Base-by-base conservation (phyloP, 1,139 yeast genomes). In the Nematodospora anomalae region DNA sequence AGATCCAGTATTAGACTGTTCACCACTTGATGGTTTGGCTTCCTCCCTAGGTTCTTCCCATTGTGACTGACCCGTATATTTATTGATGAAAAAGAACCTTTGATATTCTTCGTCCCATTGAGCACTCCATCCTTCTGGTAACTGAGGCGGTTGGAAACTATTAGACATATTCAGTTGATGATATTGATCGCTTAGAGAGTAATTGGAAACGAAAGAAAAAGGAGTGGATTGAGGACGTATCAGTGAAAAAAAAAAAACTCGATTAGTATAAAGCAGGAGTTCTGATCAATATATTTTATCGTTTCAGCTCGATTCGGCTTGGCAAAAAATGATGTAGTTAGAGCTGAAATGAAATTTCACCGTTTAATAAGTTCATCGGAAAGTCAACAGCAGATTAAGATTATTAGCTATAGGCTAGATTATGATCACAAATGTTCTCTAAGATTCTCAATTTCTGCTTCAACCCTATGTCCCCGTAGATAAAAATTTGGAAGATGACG, bases 61-160 rank as follows among this genome's bases (percentile, higher is more conserved):
- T 33, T 57, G 63, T 2, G 62, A 50, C 32, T 49, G 36, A 2
- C 58, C 57, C 3, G 60, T 56, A 13, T 35, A 31, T 14, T 46
- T 44, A 38, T 60, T 52, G 26, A 58, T 55, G 32, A 41, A 59
- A 41, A 48, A 60, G 38, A 47, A 59, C 25, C 45, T 37, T 33
- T 53, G 35, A 41, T 55, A 56, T 36, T 55, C 58, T 26, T 54
- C 56, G 34, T 60, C 64, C 58, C 58, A 60, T 35, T 53, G 53
- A 7, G 63, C 64, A 2, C 46, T 38, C 64, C 64, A 60, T 6
- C 62, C 64, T 4, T 43, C 42, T 4, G 64, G 65, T 22, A 57
- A 38, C 15, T 38, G 32, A 4, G 48, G 48, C 20, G 41, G 32
- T 22, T 35, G 35, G 16, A 37, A 34, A 37, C 36, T 42, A 8